A percentile compares a stretch with the other conserved stretches of the same genome.
Conservation (phyloP, 192 early-diverging fungal species). For the Mortierella claussenii region DNA sequence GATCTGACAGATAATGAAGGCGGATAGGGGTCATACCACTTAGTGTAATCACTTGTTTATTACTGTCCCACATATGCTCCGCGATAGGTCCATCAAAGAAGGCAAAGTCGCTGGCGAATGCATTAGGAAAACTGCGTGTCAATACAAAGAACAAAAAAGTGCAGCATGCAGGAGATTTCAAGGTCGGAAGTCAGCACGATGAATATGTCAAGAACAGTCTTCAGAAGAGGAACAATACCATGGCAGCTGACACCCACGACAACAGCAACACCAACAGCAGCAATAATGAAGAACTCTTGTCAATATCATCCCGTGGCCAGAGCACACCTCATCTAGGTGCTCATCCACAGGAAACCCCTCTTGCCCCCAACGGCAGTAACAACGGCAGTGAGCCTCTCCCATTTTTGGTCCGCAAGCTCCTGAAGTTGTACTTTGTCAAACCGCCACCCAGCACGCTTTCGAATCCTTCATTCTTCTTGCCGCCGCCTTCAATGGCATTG, state of each 20-base stretch:
- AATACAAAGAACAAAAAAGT: constrained; percentile 27
- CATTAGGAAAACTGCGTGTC: constrained; percentile 31
- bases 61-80: neutral
- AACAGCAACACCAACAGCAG: neutral
- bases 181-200: constrained; percentile 13
- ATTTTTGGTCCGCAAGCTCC: constrained; percentile 34
- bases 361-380: neutral
- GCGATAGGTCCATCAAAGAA: constrained; percentile 4
- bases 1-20: too few relatives aligned
- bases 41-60: too few relatives aligned
- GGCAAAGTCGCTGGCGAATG: constrained; percentile 18
- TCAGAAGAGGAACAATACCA: constrained; percentile 10
- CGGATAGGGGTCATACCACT: too few relatives aligned
- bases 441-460: constrained; percentile 27
- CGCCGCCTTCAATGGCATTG: constrained; percentile 40
- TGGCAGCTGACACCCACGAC: neutral
- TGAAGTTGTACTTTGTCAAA: constrained; percentile 48
- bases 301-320: constrained; percentile 3
- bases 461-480: constrained; percentile 22
- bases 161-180: constrained; percentile 25
- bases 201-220: constrained; percentile 23
- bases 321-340: constrained; percentile 8
- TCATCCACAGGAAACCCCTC: too few relatives aligned
- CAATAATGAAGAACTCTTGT: constrained; percentile 1
- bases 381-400: constrained; percentile 9